Base-by-base conservation (phyloP, 176 grass and related monocot species). In the Lolium multiflorum region DNA sequence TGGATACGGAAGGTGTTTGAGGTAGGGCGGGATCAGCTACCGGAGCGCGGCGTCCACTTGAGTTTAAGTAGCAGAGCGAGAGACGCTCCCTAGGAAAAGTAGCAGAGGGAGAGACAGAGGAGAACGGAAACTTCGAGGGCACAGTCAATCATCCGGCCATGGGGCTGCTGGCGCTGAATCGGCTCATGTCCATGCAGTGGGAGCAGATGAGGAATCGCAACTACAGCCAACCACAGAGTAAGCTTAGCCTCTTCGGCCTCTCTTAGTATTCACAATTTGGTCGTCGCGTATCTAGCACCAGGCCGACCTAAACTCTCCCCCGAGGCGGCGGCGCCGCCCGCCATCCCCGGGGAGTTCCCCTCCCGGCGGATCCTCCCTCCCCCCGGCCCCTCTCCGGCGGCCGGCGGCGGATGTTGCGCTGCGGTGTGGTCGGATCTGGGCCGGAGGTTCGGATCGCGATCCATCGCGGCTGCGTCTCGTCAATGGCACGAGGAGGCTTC, bases 101-200 rank as follows among this genome's bases (percentile, higher is more conserved):
- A 56, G 16, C 55, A 35, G 63, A 58, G 24, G 63, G 13, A 37
- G 63, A 4, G 63, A 6, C 15, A 18, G 15, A 68, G 31, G 31
- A 39, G 65, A 18, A 7, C 65, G 3, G 7, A 4, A 68, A 68
- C 0, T 39, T 38, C 2, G 7, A 39, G 65, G 15, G 9, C 6
- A 7, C 54, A 56, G 16, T 18, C 17, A 7, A 37, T 31, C 28
- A 37, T 67, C 25, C 7, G 35, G 28, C 28, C 11, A 22, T 22
- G 59, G 59, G 59, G 59, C 21, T 62, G 59, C 59, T 62, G 59
- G 21, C 59, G 59, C 59, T 68, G 14, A 39, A 68, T 60, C 58
- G 58, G 58, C 21, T 60, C n/a, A 60, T 60, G 58, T 60, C 58
- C 58, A 60, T 68, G 26, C 15, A 38, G 28, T 14, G 64, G 31